Evolutionary conservation across 2,329 filamentous ascomycete genomes (phyloP).

Genomic region (Colletotrichum sp.): DNA sequence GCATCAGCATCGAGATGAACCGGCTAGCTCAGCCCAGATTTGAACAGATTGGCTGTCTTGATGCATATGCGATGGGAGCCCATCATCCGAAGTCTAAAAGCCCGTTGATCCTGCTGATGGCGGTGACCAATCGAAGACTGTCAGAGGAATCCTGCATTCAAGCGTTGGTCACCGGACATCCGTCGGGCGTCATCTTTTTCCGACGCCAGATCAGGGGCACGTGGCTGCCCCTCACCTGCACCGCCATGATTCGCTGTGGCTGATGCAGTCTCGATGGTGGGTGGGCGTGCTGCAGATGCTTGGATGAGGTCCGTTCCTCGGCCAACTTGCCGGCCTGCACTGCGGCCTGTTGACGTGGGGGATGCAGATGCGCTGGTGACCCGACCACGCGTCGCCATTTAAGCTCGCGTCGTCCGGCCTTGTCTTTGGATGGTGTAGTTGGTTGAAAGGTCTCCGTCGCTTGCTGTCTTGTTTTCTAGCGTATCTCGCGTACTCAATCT

Average conservation of each 20-base stretch:
- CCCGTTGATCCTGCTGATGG: neutral
- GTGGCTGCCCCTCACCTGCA: neutral
- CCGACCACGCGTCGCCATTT: slow-evolving; percentile 16
- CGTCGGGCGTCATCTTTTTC: neutral
- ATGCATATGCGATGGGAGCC: neutral
- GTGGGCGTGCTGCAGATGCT: neutral
- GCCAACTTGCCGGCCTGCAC: slow-evolving; percentile 7
- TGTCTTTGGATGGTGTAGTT: neutral
- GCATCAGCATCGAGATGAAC: slow-evolving; percentile 12
- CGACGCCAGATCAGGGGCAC: neutral
- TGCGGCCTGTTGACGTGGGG: neutral
- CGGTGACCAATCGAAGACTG: neutral
- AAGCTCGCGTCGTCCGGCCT: neutral
- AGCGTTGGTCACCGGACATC: neutral
- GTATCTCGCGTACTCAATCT: neutral
- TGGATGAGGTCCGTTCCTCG: slow-evolving; percentile 6
- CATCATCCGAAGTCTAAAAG: neutral
- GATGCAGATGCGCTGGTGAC: slow-evolving; percentile 2
- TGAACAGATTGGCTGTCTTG: neutral
- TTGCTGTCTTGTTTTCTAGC: neutral
- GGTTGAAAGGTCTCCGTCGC: neutral
- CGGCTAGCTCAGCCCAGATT: neutral
- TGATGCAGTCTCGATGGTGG: neutral
- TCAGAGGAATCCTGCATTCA: neutral
- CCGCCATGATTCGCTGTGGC: slow-evolving; percentile 11